Conservation (phyloP, 2,329 filamentous ascomycete genomes). For the Xylaria sp. region DNA sequence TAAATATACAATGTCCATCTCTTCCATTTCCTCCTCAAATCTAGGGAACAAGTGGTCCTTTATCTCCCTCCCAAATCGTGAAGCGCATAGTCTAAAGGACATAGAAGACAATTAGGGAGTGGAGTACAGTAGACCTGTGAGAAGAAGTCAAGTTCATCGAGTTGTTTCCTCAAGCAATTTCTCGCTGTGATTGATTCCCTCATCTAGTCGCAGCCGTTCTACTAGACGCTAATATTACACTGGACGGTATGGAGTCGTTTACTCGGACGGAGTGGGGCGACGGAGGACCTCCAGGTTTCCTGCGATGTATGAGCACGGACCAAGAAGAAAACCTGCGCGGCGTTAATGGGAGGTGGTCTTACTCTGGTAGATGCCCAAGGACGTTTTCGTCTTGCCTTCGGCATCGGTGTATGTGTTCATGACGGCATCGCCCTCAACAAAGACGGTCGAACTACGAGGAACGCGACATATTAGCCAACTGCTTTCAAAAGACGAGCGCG, state of each 20-base stretch:
- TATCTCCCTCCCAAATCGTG: not conserved
- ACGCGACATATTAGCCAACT: slow-evolving; percentile 19
- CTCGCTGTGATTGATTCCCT: not conserved
- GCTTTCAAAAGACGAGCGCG: not conserved
- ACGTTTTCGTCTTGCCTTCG: slow-evolving; percentile 70
- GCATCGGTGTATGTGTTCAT: slow-evolving; percentile 70
- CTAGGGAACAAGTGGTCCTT: not conserved
- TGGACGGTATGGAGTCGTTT: not conserved
- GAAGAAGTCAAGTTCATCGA: not conserved
- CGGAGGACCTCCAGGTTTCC: slow-evolving; percentile 56
- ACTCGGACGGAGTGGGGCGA: slow-evolving; percentile 31
- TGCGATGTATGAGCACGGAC: slow-evolving; percentile 34
- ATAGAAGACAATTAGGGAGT: slow-evolving; percentile 14
- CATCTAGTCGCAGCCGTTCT: not conserved
- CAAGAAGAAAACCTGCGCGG: not conserved
- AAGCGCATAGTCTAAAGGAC: slow-evolving; percentile 2
- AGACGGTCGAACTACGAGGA: slow-evolving; percentile 70
- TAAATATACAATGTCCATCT: slow-evolving; percentile 14
- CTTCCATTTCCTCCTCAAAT: not conserved
- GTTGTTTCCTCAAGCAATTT: not conserved
- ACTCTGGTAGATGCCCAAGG: slow-evolving; percentile 81
- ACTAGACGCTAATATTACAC: not conserved
- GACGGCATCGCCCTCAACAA: slow-evolving; percentile 80
- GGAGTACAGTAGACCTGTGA: slow-evolving; percentile 9
- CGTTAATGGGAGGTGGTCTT: slow-evolving; percentile 44